These are phyloP conservation scores for Xylaria venustula DNA, from an alignment of 495 filamentous ascomycete species.

Conservation along the genomic window DNA sequence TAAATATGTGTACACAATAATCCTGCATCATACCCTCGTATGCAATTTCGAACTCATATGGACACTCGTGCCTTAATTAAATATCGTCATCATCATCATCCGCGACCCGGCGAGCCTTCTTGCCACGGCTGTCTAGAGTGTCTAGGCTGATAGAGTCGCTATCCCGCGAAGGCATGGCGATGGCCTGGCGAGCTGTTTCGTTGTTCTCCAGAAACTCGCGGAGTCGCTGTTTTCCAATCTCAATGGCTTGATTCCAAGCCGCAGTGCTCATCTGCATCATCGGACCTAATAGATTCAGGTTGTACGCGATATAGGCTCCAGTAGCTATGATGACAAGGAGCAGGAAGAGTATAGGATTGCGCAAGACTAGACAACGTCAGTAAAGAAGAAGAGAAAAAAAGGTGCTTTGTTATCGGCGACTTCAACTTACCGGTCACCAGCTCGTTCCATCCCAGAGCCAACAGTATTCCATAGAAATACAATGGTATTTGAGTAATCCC, in stretches of 20 bases:
- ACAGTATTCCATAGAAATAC: conserved; percentile 86
- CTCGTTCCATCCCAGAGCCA: conserved; percentile 97
- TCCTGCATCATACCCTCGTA: conserved; percentile 30
- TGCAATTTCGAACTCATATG: conserved; percentile 35
- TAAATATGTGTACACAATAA: conserved; percentile 25
- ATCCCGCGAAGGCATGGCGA: conserved; percentile 62
- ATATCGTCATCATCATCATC: conserved; percentile 54
- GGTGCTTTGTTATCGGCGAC: background rate
- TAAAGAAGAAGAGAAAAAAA: conserved; percentile 1
- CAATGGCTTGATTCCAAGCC: conserved; percentile 78
- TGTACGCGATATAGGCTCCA: conserved; percentile 84
- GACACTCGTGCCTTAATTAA: conserved; percentile 21
- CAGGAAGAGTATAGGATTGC: conserved; percentile 90
- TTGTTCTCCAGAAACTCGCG: conserved; percentile 81
- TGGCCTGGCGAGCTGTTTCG: conserved; percentile 75
- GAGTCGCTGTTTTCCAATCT: conserved; percentile 84
- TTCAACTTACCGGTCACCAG: conserved; percentile 74
- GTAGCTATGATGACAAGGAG: conserved; percentile 73
- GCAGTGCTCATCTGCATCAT: conserved; percentile 93
- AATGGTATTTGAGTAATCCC: conserved; percentile 91
- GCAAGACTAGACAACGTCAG: conserved; percentile 66
- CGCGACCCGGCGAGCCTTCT: conserved; percentile 38
- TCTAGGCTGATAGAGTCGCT: conserved; percentile 56
- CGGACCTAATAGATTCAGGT: conserved; percentile 90
- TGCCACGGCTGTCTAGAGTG: conserved; percentile 59